Percentiles rank a stretch among this genome's conserved stretches.
phyloP scores from a whole-genome alignment of 805 yeast species.

The Ogataea pilisensis region DNA sequence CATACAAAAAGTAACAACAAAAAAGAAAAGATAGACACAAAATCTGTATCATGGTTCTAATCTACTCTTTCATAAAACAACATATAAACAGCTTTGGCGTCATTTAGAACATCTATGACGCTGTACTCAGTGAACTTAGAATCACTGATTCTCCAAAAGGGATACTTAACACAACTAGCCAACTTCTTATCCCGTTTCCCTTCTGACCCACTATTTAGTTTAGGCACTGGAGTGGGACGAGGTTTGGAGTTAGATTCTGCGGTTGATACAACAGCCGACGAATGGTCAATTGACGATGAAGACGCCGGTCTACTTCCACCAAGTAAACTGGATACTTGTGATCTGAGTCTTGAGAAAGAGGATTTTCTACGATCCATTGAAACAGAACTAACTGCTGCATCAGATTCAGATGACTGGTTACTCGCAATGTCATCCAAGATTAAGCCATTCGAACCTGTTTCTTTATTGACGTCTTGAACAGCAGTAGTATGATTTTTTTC shows the following conservation, averaged over 20 bases:
- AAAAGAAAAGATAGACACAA: background rate
- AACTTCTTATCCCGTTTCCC: conserved; percentile 40
- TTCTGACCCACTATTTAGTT: background rate
- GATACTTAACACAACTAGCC: conserved; percentile 50
- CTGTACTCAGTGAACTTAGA: conserved; percentile 60
- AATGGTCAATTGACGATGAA: no score
- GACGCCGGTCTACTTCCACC: conserved; percentile 12
- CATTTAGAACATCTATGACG: conserved; percentile 54
- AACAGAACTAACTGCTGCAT: conserved; percentile 3
- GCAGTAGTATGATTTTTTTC: background rate
- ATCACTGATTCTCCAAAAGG: conserved; percentile 88
- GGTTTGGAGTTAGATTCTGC: no score
- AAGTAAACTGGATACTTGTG: conserved; percentile 22
- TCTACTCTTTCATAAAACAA: conserved; percentile 68
- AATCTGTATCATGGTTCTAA: conserved; percentile 1
- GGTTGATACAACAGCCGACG: no score
- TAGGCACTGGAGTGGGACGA: background rate
- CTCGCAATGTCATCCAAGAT: background rate
- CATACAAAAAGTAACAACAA: background rate
- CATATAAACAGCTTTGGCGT: conserved; percentile 78
- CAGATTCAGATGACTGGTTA: background rate
- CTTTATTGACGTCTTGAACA: background rate
- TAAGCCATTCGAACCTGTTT: background rate
- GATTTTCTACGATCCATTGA: conserved; percentile 8
- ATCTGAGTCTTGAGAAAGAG: conserved; percentile 16